Evolutionary conservation across 1,284 basidiomycete genomes (phyloP).

Genomic region (Singerocomus inundabilis): DNA sequence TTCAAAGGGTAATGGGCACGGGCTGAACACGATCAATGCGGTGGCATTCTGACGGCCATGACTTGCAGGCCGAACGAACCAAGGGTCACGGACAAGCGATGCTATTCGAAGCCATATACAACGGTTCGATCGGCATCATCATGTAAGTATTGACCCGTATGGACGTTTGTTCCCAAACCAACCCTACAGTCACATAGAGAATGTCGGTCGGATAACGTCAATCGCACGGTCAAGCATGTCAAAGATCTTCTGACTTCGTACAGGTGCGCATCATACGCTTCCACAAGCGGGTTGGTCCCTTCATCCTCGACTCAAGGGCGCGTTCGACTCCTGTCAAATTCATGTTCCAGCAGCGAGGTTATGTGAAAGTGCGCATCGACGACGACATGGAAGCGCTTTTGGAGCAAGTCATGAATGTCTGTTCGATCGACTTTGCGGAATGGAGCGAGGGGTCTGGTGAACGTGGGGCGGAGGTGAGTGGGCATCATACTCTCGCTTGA

Average conservation of each 20-base stretch:
- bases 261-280: constrained; percentile 43
- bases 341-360: constrained; percentile 72
- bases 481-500: background rate
- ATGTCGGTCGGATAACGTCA: constrained; percentile 72
- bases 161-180: background rate
- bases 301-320: constrained; percentile 44
- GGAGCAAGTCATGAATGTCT: constrained; percentile 53
- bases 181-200: constrained; percentile 50
- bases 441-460: constrained; percentile 31
- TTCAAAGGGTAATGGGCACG: constrained; percentile 53
- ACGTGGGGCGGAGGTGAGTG: constrained; percentile 44
- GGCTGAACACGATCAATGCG: background rate
- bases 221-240: constrained; percentile 65
- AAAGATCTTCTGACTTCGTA: constrained; percentile 59
- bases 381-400: constrained; percentile 45
- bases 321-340: constrained; percentile 73
- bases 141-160: constrained; percentile 54
- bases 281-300: constrained; percentile 1
- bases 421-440: constrained; percentile 55
- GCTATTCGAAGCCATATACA: constrained; percentile 72
- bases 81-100: constrained; percentile 52
- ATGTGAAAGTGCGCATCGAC: constrained; percentile 54
- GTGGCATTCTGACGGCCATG: background rate
- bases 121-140: constrained; percentile 68
- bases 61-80: constrained; percentile 46